phyloP scores from a whole-genome alignment of 2,329 filamentous ascomycete genomes.

The Fusarium sp. region DNA sequence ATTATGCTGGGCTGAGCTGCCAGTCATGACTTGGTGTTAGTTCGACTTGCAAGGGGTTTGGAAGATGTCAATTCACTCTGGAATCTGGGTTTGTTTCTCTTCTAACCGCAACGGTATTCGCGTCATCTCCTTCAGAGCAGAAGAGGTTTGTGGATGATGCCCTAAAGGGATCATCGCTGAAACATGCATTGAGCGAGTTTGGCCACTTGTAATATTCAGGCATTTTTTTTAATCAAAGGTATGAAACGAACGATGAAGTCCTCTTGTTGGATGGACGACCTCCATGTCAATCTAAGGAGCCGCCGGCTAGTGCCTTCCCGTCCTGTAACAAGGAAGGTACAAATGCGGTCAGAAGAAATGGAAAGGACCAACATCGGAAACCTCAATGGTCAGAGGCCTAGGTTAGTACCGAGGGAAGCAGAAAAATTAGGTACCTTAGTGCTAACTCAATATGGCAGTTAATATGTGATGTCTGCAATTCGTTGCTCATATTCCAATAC shows the following conservation, averaged over 20 bases:
- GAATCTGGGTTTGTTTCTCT: conserved; percentile 7
- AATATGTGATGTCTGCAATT: neutral
- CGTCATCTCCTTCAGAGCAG: neutral
- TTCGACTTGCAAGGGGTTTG: conserved; percentile 27
- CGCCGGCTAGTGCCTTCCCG: neutral
- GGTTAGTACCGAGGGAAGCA: neutral
- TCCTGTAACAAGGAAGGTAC: neutral
- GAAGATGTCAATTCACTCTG: conserved; percentile 19
- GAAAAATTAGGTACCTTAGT: no score
- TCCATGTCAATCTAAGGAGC: neutral
- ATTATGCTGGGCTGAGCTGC: conserved; percentile 12
- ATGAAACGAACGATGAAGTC: neutral
- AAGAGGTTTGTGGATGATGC: conserved; percentile 6
- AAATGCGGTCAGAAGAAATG: neutral
- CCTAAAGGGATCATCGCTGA: neutral
- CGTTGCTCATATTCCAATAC: neutral
- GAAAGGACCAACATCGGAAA: neutral
- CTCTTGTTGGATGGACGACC: neutral
- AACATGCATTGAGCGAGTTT: neutral
- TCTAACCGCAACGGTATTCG: conserved; percentile 3
- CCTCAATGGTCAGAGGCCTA: neutral
- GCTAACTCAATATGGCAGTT: neutral
- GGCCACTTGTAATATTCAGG: neutral
- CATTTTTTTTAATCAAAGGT: neutral
- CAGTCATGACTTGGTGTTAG: conserved; percentile 24